Evolutionary conservation across 2,329 filamentous ascomycete genomes (phyloP).

Genomic region (Daldinia sp.): DNA sequence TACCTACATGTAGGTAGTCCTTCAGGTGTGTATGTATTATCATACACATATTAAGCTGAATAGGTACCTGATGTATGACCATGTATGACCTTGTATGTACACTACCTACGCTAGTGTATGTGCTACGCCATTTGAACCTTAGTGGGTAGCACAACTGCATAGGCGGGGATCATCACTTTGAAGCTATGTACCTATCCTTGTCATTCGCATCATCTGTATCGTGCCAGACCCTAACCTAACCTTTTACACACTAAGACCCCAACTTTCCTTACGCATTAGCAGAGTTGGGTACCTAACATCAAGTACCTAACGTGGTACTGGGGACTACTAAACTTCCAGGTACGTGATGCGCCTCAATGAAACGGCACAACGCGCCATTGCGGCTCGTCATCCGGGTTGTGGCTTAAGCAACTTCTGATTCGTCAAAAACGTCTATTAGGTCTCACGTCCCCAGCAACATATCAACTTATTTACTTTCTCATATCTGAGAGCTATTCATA

Average conservation of each 20-base stretch:
- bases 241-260: not conserved
- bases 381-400: constrained; percentile 34
- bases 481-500: constrained; percentile 13
- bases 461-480: not conserved
- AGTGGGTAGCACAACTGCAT: constrained; percentile 26
- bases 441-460: constrained; percentile 28
- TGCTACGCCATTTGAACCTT: not conserved
- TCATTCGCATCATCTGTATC: not conserved
- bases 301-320: constrained; percentile 9
- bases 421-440: constrained; percentile 13
- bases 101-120: too few species aligned
- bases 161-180: constrained; percentile 1
- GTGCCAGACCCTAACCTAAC: not conserved
- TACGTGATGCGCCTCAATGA: constrained; percentile 38
- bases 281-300: not conserved
- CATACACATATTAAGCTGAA: not conserved
- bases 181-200: not conserved
- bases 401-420: constrained; percentile 36
- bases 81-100: too few species aligned
- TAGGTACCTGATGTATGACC: too few species aligned
- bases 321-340: constrained; percentile 5
- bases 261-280: not conserved
- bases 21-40: not conserved
- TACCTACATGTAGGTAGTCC: too few species aligned
- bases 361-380: constrained; percentile 32